These are phyloP conservation scores for Colletotrichum endophyticum DNA, from an alignment of 2,329 filamentous ascomycete species.

Conservation along the genomic window DNA sequence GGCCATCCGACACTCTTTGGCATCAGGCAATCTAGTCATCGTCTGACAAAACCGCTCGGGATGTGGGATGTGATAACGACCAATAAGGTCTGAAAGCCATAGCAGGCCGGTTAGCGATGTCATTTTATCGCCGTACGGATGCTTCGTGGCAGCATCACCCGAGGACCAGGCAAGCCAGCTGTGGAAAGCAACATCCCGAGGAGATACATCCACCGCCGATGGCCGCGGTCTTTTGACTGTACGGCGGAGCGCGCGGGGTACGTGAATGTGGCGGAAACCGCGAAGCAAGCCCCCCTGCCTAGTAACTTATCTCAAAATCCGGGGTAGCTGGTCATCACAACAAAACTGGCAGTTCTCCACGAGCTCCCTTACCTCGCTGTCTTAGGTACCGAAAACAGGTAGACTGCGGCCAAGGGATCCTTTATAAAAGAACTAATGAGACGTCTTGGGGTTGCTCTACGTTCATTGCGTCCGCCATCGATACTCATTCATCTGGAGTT, in stretches of 20 bases:
- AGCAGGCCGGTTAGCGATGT: not conserved
- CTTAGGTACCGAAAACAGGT: not conserved
- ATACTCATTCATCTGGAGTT: not conserved
- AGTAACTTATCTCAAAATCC: not conserved
- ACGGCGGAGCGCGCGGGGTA: not conserved
- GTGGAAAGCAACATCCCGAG: not conserved
- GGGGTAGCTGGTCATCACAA: not conserved
- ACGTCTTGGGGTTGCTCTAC: not conserved
- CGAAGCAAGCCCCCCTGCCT: not conserved
- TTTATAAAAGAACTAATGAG: not conserved
- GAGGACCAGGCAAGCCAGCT: not conserved
- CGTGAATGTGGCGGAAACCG: not conserved
- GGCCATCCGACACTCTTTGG: slow-evolving; percentile 24
- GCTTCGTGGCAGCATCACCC: not conserved
- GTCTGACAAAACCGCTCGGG: not conserved
- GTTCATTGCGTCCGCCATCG: not conserved
- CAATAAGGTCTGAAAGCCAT: not conserved
- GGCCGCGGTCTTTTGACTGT: rapidly evolving
- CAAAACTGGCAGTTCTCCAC: not conserved
- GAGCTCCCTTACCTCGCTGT: not conserved
- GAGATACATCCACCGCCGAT: not conserved
- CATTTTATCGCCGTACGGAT: not conserved
- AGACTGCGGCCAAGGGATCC: not conserved
- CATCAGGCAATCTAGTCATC: not conserved
- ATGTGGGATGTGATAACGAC: not conserved